A percentile compares a stretch with the other conserved stretches of the same genome.
phyloP scores from a whole-genome alignment of 2,329 filamentous ascomycete genomes.

The Zymoseptoria tritici region DNA sequence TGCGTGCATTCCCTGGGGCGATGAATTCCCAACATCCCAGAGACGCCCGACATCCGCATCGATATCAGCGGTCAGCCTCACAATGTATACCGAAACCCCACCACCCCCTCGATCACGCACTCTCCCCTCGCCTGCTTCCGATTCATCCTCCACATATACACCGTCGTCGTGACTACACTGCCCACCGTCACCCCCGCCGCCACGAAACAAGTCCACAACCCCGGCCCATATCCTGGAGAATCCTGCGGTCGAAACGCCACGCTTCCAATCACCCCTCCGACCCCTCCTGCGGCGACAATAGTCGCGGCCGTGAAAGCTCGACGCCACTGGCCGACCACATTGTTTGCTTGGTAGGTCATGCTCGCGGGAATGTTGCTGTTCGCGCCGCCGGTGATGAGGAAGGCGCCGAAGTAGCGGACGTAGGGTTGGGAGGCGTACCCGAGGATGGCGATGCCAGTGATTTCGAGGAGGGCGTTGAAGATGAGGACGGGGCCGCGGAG shows the following conservation, averaged over 20 bases:
- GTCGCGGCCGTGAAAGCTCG: constrained; percentile 1
- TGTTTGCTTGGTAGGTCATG: constrained; percentile 75
- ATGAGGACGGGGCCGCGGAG: constrained; percentile 42
- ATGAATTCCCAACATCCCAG: no score
- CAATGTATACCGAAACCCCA: constrained; percentile 7
- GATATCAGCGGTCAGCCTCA: no score
- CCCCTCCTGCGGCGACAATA: constrained; percentile 62
- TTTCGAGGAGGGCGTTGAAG: constrained; percentile 54
- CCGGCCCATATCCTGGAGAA: constrained; percentile 3
- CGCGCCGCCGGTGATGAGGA: constrained; percentile 63
- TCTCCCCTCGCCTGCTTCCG: constrained; percentile 3
- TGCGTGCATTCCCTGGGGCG: no score
- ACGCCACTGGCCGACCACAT: constrained; percentile 42
- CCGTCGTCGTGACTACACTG: constrained; percentile 2
- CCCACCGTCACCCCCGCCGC: constrained; percentile 3
- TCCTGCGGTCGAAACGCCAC: constrained; percentile 54
- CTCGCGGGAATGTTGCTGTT: constrained; percentile 66
- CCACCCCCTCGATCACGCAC: constrained; percentile 6
- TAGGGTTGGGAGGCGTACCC: constrained; percentile 53
- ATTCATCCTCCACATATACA: constrained; percentile 6
- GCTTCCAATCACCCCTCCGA: constrained; percentile 68
- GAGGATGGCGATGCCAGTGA: constrained; percentile 66
- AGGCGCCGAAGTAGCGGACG: constrained; percentile 66
- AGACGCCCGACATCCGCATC: no score
- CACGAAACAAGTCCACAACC: constrained; percentile 5